phyloP scores from a whole-genome alignment of 2,329 filamentous ascomycete species.

The Ceratocystis alfenasii region DNA sequence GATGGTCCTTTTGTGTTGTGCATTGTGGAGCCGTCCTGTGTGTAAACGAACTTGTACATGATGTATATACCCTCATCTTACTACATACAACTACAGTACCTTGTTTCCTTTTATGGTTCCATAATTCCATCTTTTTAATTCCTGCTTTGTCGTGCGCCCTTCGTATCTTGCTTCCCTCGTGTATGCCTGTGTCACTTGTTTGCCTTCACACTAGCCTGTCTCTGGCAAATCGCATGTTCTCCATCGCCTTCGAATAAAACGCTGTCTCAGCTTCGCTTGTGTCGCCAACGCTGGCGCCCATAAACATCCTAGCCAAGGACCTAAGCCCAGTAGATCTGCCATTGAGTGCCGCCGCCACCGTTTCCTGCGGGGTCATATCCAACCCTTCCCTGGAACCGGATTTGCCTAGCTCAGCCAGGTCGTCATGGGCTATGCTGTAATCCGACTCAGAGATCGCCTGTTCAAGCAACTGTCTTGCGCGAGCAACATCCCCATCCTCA shows the following conservation, averaged over 20 bases:
- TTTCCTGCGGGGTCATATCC: not conserved
- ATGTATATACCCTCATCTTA: slow-evolving; percentile 5
- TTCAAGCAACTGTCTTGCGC: not conserved
- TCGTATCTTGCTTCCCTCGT: not conserved
- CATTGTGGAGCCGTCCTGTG: not conserved
- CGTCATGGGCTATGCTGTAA: slow-evolving; percentile 8
- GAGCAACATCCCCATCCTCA: not conserved
- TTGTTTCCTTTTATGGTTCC: not conserved
- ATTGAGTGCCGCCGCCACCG: not conserved
- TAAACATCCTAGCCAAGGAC: slow-evolving; percentile 2
- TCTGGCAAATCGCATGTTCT: not conserved
- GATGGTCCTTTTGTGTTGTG: not conserved
- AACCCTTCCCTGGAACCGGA: not conserved
- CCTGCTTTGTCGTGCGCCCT: not conserved
- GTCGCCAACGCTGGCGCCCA: not conserved
- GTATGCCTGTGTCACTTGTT: not conserved
- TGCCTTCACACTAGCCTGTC: not conserved
- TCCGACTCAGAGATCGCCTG: slow-evolving; percentile 8
- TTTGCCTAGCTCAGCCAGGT: not conserved
- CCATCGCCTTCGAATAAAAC: slow-evolving; percentile 6
- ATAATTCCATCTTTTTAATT: not conserved
- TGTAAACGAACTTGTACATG: slow-evolving; percentile 7
- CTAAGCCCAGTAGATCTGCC: not conserved
- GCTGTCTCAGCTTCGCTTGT: not conserved
- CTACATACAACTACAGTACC: not conserved